Conservation (phyloP, 2,329 filamentous ascomycete genomes). For the Cryphonectria japonica region DNA sequence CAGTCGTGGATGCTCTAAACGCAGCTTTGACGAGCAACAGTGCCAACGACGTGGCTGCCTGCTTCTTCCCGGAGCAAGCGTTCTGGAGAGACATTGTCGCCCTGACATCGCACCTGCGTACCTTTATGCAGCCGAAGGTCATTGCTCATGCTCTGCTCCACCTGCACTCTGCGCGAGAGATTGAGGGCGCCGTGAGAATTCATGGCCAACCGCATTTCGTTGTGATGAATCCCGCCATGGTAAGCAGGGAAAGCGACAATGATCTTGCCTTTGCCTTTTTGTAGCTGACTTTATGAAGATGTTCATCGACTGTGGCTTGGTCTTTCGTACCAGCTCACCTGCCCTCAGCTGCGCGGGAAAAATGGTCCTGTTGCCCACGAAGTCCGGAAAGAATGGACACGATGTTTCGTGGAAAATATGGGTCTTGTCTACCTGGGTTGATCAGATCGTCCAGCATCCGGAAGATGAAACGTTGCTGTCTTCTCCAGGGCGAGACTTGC, state of each 20-base stretch:
- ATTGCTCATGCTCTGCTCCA: background rate
- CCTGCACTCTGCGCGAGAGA: too few relatives aligned
- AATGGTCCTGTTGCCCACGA: too few relatives aligned
- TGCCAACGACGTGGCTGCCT: constrained; percentile 32
- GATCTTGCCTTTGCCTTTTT: too few relatives aligned
- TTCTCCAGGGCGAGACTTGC: constrained; percentile 25
- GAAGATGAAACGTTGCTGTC: constrained; percentile 38
- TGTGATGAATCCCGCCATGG: too few relatives aligned
- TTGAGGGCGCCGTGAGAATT: too few relatives aligned
- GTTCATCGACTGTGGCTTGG: constrained; percentile 39
- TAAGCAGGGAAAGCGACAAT: too few relatives aligned
- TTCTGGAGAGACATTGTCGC: constrained; percentile 44
- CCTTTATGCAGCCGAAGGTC: background rate
- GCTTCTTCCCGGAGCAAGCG: constrained; percentile 39
- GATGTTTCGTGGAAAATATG: constrained; percentile 38
- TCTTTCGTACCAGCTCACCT: constrained; percentile 39
- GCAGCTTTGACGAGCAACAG: constrained; percentile 32
- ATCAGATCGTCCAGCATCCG: constrained; percentile 31
- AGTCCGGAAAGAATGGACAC: too few relatives aligned
- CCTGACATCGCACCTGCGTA: constrained; percentile 23
- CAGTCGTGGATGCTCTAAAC: constrained; percentile 32
- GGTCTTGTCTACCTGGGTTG: constrained; percentile 38
- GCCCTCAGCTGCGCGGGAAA: constrained; percentile 37
- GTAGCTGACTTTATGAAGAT: constrained; percentile 27
- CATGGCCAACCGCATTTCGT: too few relatives aligned